Conservation (phyloP, 768 basidiomycete species). For the Harrya chromipes region DNA sequence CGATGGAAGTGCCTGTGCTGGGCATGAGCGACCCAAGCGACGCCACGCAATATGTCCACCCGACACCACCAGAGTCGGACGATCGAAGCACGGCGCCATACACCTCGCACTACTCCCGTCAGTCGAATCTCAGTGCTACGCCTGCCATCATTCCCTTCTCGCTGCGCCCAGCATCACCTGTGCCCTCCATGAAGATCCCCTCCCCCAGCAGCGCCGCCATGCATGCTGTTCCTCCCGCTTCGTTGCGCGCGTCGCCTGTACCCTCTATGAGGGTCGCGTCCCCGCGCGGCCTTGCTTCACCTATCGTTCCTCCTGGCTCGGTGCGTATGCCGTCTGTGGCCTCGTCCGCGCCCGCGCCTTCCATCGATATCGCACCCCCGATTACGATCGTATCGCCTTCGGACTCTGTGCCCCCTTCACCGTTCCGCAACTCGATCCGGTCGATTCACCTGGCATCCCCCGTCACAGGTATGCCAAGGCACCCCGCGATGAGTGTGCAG, state of each 20-base stretch:
- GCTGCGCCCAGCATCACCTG: not conserved
- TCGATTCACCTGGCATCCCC: constrained; percentile 1
- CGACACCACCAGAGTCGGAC: constrained; percentile 18
- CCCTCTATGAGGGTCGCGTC: not conserved
- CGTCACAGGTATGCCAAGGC: not conserved
- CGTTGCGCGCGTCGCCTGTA: constrained; percentile 3
- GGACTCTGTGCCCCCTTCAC: constrained; percentile 6
- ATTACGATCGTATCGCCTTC: constrained; percentile 19
- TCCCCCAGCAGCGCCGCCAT: not conserved
- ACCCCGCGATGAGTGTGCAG: not conserved
- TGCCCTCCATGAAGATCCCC: not conserved
- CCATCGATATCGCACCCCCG: not conserved
- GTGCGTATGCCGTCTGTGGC: not conserved
- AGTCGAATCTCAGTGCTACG: not conserved
- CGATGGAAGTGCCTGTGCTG: constrained; percentile 2
- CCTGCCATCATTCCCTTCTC: not conserved
- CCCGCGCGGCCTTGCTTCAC: not conserved
- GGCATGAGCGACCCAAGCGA: constrained; percentile 1
- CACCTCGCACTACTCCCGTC: constrained; percentile 14
- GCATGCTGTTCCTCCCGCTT: not conserved
- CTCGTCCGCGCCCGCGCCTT: not conserved
- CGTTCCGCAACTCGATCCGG: constrained; percentile 4
- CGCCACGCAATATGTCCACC: constrained; percentile 14
- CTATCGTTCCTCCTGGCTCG: not conserved
- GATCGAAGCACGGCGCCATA: constrained; percentile 16